These are phyloP conservation scores for Cryphonectria parasitica DNA, from an alignment of 2,329 filamentous ascomycete genomes.

Conservation along the genomic window DNA sequence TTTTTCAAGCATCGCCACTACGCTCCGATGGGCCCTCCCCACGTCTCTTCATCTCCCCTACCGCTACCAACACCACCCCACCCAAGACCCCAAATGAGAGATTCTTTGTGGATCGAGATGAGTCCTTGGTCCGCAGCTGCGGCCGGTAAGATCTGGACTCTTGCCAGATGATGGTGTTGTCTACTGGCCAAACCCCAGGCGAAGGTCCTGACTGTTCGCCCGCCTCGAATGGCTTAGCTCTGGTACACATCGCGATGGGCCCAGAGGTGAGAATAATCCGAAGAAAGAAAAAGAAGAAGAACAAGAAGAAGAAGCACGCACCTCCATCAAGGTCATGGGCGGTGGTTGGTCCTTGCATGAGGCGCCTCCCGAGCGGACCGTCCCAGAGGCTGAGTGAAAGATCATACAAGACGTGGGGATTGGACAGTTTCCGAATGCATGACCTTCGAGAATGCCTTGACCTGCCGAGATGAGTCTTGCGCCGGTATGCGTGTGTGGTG, in stretches of 20 bases:
- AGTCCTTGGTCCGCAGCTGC: not conserved
- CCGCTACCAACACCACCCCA: not conserved
- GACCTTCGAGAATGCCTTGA: not conserved
- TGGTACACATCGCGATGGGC: not conserved
- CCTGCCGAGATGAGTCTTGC: not conserved
- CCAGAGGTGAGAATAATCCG: not conserved
- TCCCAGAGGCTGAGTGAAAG: not conserved
- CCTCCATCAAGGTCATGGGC: not conserved
- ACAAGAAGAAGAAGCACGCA: no score
- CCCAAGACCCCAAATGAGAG: not conserved
- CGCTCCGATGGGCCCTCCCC: not conserved
- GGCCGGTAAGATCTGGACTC: not conserved
- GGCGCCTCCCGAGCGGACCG: not conserved
- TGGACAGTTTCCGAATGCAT: not conserved
- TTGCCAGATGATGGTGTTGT: not conserved
- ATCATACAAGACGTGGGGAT: not conserved
- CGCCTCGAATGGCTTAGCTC: not conserved
- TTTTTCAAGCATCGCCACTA: constrained; percentile 10
- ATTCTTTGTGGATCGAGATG: not conserved
- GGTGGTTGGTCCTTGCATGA: not conserved
- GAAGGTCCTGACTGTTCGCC: not conserved
- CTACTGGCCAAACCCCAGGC: not conserved
- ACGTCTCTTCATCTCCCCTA: not conserved
- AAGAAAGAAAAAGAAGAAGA: no score
- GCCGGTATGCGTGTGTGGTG: not conserved